Evolutionary conservation across 2,329 filamentous ascomycete genomes (phyloP).

Genomic region (Metarhizium humberi): DNA sequence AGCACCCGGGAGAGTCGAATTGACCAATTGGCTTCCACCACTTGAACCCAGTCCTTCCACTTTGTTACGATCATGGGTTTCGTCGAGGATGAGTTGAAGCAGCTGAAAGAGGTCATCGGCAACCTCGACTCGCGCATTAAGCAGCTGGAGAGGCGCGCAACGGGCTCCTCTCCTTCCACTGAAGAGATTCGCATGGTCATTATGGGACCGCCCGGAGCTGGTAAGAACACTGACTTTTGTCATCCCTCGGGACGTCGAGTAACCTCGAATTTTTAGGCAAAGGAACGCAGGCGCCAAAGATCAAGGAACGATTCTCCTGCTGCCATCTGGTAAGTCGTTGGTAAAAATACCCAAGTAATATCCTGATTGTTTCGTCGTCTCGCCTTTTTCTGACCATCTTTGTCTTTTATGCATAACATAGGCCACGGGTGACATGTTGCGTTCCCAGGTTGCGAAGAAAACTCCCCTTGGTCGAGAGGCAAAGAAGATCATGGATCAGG

Average conservation of each 20-base stretch:
- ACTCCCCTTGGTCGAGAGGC: conserved; percentile 88
- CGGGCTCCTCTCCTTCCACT: conserved; percentile 39
- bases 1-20: neutral
- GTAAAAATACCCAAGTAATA: conserved; percentile 8
- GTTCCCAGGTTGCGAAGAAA: conserved; percentile 96
- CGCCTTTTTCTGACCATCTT: neutral
- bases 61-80: conserved; percentile 64
- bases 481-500: conserved; percentile 99
- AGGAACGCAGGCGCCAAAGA: conserved; percentile 94
- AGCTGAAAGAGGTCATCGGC: conserved; percentile 75
- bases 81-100: conserved; percentile 75
- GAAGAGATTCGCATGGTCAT: conserved; percentile 88
- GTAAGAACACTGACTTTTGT: conserved; percentile 41
- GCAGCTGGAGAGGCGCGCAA: conserved; percentile 69
- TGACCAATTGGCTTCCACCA: conserved; percentile 6
- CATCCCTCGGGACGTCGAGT: neutral
- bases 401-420: conserved; percentile 36
- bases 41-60: conserved; percentile 3
- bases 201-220: conserved; percentile 94
- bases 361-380: neutral
- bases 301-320: conserved; percentile 96
- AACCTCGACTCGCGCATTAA: conserved; percentile 80
- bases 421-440: conserved; percentile 98
- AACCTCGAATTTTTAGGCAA: conserved; percentile 56
- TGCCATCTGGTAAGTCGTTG: conserved; percentile 80